Evolutionary conservation across 805 yeast genomes (phyloP).

Genomic region (Henningerozyma blattae): DNA sequence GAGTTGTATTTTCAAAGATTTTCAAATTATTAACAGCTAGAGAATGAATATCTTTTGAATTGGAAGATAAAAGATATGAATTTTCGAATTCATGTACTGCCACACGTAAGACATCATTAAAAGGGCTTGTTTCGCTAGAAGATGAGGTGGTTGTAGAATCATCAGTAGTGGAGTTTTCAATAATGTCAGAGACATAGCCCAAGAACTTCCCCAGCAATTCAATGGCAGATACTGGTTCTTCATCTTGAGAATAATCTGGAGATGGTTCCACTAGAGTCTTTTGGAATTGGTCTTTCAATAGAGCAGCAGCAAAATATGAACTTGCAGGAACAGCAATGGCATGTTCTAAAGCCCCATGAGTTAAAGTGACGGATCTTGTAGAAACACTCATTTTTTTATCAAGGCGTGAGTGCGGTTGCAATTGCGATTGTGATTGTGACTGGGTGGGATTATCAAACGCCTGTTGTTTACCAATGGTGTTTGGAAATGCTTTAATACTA

Average conservation of each 20-base stretch:
- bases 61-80: conserved; percentile 49
- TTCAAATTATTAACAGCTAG: conserved; percentile 46
- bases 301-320: conserved; percentile 68
- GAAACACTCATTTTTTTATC: conserved; percentile 18
- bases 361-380: conserved; percentile 69
- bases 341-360: conserved; percentile 83
- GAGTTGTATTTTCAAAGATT: conserved; percentile 33
- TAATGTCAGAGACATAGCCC: conserved; percentile 50
- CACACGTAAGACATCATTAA: conserved; percentile 56
- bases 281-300: conserved; percentile 75
- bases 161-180: conserved; percentile 16
- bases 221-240: conserved; percentile 77
- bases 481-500: too few species aligned
- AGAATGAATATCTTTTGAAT: conserved; percentile 65
- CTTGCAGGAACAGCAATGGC: conserved; percentile 78
- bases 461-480: too few species aligned
- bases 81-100: conserved; percentile 77
- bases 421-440: too few species aligned
- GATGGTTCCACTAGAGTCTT: conserved; percentile 69
- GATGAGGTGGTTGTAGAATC: background rate
- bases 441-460: too few species aligned
- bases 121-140: conserved; percentile 25
- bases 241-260: conserved; percentile 74
- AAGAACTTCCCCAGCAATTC: conserved; percentile 78
- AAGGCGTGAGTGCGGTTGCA: too few species aligned